Percentiles rank a stretch among this genome's conserved stretches.
These are phyloP conservation scores for Phylloporus rhodoxanthus DNA, from an alignment of 768 basidiomycete genomes.

Conservation along the genomic window DNA sequence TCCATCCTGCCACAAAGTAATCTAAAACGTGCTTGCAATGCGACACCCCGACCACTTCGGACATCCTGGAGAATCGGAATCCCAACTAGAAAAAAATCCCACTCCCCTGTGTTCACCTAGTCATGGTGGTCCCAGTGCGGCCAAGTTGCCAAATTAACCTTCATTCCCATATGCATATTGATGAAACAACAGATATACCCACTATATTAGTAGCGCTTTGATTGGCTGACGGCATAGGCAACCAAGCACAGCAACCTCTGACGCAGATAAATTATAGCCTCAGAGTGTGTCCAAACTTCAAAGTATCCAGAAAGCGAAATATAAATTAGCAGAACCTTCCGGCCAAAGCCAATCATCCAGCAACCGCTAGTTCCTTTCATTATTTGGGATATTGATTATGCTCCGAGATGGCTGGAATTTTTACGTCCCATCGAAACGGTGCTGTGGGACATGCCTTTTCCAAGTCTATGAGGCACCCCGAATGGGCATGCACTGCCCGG, in stretches of 20 bases:
- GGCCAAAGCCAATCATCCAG: not conserved
- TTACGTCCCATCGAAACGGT: constrained; percentile 18
- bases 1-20: not conserved
- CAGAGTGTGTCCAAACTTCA: no score
- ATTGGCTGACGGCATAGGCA: constrained; percentile 10
- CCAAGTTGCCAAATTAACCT: constrained; percentile 16
- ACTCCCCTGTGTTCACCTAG: not conserved
- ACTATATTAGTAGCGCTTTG: constrained; percentile 6
- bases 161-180: constrained; percentile 15
- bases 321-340: not conserved
- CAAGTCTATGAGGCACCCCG: not conserved
- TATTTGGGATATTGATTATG: not conserved
- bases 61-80: not conserved
- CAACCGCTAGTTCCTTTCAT: not conserved
- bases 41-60: not conserved
- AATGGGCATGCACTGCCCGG: not conserved
- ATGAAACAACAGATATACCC: constrained; percentile 13
- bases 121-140: constrained; percentile 10
- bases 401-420: constrained; percentile 8
- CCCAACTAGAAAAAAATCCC: not conserved
- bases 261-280: no score
- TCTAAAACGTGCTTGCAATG: not conserved
- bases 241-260: constrained; percentile 13
- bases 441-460: constrained; percentile 8
- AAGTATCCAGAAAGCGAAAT: not conserved